phyloP scores from a whole-genome alignment of 345 rosid genomes.

The Eucalyptus tenuipes region DNA sequence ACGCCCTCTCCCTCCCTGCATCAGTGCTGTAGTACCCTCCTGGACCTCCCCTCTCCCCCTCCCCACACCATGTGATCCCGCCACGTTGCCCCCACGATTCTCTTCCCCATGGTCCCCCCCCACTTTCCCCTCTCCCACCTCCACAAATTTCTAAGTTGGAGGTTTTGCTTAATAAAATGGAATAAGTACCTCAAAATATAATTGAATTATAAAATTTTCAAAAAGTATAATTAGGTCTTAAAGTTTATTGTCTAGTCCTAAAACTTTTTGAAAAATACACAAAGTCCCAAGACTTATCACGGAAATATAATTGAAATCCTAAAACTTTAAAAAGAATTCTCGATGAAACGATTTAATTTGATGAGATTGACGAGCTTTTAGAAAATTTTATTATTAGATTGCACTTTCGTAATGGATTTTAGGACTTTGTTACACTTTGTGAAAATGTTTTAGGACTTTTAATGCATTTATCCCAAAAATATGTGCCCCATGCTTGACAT shows the following conservation, averaged over 20 bases:
- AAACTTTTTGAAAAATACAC: too few species aligned
- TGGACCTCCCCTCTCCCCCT: neutral
- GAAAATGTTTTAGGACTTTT: accelerated
- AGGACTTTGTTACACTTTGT: accelerated
- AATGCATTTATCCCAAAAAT: too few species aligned
- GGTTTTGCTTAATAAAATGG: too few species aligned
- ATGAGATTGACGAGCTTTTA: too few species aligned
- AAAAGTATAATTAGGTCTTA: too few species aligned
- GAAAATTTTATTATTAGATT: accelerated
- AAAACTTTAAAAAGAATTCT: too few species aligned
- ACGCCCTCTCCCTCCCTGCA: neutral
- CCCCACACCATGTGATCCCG: neutral
- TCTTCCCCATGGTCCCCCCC: neutral
- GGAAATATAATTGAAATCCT: too few species aligned
- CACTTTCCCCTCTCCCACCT: neutral
- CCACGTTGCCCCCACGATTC: neutral
- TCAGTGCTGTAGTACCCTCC: neutral
- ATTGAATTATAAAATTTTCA: too few species aligned
- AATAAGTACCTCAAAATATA: too few species aligned
- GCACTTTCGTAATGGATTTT: accelerated
- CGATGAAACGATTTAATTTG: accelerated
- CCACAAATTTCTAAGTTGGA: neutral
- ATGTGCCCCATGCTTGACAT: too few species aligned
- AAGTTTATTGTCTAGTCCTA: accelerated
- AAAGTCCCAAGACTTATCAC: accelerated